phyloP scores from a whole-genome alignment of 1,284 basidiomycete species.

The Sporisorium exsertum region DNA sequence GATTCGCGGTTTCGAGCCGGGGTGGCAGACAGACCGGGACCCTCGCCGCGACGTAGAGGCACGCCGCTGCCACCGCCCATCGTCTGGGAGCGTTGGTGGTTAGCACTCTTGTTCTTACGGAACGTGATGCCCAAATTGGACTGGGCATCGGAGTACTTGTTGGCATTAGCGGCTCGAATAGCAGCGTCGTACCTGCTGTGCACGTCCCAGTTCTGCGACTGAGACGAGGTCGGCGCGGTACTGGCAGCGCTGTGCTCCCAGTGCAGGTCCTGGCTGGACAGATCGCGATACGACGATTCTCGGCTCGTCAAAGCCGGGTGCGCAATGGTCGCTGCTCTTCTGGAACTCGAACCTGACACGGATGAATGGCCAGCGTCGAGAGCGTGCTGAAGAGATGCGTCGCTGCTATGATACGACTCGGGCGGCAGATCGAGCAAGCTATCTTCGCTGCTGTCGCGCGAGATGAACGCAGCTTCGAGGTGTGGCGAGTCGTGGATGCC shows the following conservation, averaged over 20 bases:
- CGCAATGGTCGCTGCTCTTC: slow-evolving; percentile 3
- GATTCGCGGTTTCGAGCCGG: slow-evolving; percentile 25
- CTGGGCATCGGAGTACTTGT: neutral
- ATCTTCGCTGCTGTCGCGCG: slow-evolving; percentile 45
- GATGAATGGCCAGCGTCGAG: slow-evolving; percentile 23
- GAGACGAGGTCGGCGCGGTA: slow-evolving; percentile 46
- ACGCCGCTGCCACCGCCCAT: slow-evolving; percentile 27
- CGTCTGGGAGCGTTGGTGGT: slow-evolving; percentile 38
- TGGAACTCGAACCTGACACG: slow-evolving; percentile 20
- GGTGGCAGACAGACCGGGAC: slow-evolving; percentile 29
- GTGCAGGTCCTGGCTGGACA: slow-evolving; percentile 19
- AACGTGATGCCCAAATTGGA: slow-evolving; percentile 37
- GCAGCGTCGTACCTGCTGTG: slow-evolving; percentile 11
- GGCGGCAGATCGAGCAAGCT: slow-evolving; percentile 47
- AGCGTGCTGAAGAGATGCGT: slow-evolving; percentile 20
- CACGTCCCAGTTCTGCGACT: slow-evolving; percentile 33
- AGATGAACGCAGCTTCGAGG: slow-evolving; percentile 27
- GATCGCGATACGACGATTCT: slow-evolving; percentile 37
- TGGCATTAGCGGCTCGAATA: neutral
- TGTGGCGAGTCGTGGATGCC: slow-evolving; percentile 38
- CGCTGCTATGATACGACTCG: slow-evolving; percentile 50
- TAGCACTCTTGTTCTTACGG: slow-evolving; percentile 45
- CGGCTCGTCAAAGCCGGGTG: slow-evolving; percentile 19
- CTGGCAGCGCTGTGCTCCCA: slow-evolving; percentile 39
- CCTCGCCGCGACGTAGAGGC: slow-evolving; percentile 21